These are phyloP conservation scores for Pseudocercospora eumusae DNA, from an alignment of 2,329 filamentous ascomycete genomes.

Conservation along the genomic window DNA sequence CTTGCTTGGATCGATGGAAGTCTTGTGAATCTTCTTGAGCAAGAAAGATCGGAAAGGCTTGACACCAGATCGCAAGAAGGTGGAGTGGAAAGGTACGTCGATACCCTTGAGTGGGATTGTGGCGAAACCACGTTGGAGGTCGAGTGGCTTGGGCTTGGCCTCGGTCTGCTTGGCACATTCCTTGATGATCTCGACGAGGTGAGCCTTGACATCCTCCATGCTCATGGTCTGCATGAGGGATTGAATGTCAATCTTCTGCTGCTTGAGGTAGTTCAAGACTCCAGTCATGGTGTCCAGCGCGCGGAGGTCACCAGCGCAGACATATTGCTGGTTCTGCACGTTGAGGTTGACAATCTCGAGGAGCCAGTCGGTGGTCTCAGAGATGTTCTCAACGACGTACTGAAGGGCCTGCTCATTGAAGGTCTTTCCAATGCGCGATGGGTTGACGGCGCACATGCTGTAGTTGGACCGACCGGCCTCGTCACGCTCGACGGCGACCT, in stretches of 20 bases:
- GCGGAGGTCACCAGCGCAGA: constrained; percentile 66
- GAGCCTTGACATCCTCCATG: constrained; percentile 86
- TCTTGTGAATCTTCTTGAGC: constrained; percentile 99
- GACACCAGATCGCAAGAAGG: constrained; percentile 94
- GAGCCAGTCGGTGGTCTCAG: constrained; percentile 91
- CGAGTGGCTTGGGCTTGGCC: constrained; percentile 82
- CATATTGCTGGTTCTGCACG: constrained; percentile 70
- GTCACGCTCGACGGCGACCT: constrained; percentile 97
- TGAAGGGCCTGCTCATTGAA: constrained; percentile 98
- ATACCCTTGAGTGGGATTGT: constrained; percentile 97
- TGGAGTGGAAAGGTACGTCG: constrained; percentile 98
- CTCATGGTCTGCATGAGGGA: constrained; percentile 82
- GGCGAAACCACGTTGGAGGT: constrained; percentile 91
- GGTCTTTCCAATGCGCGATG: constrained; percentile 94
- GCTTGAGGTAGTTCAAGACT: constrained; percentile 92
- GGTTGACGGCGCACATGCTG: constrained; percentile 99
- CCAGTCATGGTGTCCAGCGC: constrained; percentile 68
- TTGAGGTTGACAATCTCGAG: constrained; percentile 98
- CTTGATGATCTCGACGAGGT: constrained; percentile 86
- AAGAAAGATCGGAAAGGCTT: constrained; percentile 98
- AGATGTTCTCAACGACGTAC: constrained; percentile 93
- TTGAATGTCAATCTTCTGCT: constrained; percentile 96
- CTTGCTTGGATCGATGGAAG: constrained; percentile 95
- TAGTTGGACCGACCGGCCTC: constrained; percentile 93
- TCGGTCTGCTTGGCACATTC: constrained; percentile 84